Conservation (phyloP, 2,329 filamentous ascomycete genomes). For the Beauveria medogensis region DNA sequence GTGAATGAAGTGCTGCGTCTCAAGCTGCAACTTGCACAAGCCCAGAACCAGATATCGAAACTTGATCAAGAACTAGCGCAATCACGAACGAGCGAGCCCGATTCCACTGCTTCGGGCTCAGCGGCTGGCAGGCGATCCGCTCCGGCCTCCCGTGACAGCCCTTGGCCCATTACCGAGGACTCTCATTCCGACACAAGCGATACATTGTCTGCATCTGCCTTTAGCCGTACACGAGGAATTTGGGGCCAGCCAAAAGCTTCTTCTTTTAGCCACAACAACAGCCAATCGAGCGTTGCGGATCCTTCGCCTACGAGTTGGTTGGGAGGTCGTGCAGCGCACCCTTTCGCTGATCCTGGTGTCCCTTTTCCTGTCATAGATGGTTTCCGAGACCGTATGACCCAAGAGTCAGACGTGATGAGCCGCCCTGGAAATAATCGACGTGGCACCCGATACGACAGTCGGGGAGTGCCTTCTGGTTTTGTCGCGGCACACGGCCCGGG, state of each 20-base stretch:
- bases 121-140: constrained; percentile 16
- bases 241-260: constrained; percentile 44
- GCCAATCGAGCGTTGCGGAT: constrained; percentile 29
- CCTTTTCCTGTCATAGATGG: constrained; percentile 30
- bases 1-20: constrained; percentile 58
- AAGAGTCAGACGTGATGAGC: constrained; percentile 41
- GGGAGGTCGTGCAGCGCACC: constrained; percentile 31
- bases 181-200: constrained; percentile 50
- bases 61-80: constrained; percentile 65
- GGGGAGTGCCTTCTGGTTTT: constrained; percentile 29
- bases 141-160: constrained; percentile 29
- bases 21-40: constrained; percentile 63
- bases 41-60: constrained; percentile 60
- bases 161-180: constrained; percentile 49
- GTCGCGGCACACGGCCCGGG: constrained; percentile 27
- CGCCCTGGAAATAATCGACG: constrained; percentile 37
- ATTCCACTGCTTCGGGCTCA: constrained; percentile 22
- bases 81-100: constrained; percentile 51
- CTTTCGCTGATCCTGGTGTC: constrained; percentile 32
- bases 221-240: constrained; percentile 46
- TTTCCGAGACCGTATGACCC: constrained; percentile 39
- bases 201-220: constrained; percentile 39
- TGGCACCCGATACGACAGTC: constrained; percentile 38
- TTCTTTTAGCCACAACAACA: constrained; percentile 28
- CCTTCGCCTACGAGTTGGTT: constrained; percentile 36